Base-by-base conservation (phyloP, 306 rosid species). In the Vicia villosa region DNA sequence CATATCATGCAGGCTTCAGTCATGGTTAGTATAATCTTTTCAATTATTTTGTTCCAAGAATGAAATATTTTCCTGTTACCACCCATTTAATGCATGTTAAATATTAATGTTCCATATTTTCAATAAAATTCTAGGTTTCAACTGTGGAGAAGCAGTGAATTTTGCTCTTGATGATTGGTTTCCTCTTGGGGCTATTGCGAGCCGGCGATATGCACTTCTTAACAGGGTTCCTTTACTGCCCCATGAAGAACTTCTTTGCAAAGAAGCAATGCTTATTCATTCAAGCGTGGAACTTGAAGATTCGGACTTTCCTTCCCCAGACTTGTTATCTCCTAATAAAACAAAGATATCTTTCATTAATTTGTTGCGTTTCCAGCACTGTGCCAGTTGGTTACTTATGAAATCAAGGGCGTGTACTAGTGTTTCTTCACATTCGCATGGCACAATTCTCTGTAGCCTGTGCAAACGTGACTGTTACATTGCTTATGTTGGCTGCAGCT, bases 141-240 rank as follows among this genome's bases (percentile, higher is more conserved):
- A 95, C 77, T 91, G 97, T 68, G 99, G 99, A 24, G 99, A 95
- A 79, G 99, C 99, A 6, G 97, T 95, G 83, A 95, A 95, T 83
- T 91, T 95, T 76, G 99, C 99, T 17, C 75, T 89, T 73, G 92
- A 95, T 24, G 90, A 87, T 84, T 95, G 99, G 99, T 95, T 95
- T 81, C 96, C 92, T 55, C 63, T 91, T 72, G 97, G 97, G 26
- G 97, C 91, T 77, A 74, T 86, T 77, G 96, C 97, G 40, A 91
- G 96, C 87, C 87, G 80, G 66, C 89, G 95, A 70, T 95, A 95
- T 82, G 88, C 99, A 8, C 69, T 68, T 78, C 97, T 95, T 47
- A 86, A 84, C 79, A 87, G 95, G 88, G 59, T 87, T 75, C 99
- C 97, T 69, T 74, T 95, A 68, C 86, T 95, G 75, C 97, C 97